phyloP scores from a whole-genome alignment of 148 eudicot genomes.

The Mesembryanthemum crystallinum region DNA sequence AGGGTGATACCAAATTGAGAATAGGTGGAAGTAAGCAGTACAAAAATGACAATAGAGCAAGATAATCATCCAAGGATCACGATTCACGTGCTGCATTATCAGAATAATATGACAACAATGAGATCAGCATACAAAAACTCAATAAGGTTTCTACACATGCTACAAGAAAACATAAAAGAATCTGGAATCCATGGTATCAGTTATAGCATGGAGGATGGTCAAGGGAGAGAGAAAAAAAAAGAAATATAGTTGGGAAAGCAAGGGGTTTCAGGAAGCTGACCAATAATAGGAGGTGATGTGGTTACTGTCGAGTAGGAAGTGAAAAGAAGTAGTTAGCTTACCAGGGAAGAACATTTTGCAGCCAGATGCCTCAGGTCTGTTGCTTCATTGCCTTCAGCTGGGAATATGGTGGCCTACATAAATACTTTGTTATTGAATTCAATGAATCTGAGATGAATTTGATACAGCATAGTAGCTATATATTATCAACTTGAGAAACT shows the following conservation, averaged over 20 bases:
- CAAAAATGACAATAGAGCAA: background rate
- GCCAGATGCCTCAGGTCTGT: constrained; percentile 63
- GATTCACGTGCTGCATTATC: background rate
- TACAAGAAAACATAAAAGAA: background rate
- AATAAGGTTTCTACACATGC: background rate
- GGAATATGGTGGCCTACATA: constrained; percentile 69
- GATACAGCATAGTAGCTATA: constrained; percentile 15
- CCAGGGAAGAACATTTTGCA: constrained; percentile 70
- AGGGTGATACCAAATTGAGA: background rate
- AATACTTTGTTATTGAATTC: background rate
- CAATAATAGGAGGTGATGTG: too few species aligned
- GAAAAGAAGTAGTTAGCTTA: constrained; percentile 24
- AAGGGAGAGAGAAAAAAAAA: background rate
- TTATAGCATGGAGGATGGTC: background rate
- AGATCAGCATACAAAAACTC: background rate
- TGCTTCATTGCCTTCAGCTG: constrained; percentile 48
- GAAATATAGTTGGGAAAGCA: background rate
- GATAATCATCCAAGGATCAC: background rate
- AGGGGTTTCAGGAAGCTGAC: background rate
- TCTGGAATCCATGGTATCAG: background rate
- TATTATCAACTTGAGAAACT: constrained; percentile 1
- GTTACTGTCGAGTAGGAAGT: too few species aligned
- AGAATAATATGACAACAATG: background rate
- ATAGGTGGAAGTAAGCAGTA: background rate
- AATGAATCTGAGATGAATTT: constrained; percentile 7